Evolutionary conservation across 768 basidiomycete genomes (phyloP).

Genomic region (Dendrothele bispora): DNA sequence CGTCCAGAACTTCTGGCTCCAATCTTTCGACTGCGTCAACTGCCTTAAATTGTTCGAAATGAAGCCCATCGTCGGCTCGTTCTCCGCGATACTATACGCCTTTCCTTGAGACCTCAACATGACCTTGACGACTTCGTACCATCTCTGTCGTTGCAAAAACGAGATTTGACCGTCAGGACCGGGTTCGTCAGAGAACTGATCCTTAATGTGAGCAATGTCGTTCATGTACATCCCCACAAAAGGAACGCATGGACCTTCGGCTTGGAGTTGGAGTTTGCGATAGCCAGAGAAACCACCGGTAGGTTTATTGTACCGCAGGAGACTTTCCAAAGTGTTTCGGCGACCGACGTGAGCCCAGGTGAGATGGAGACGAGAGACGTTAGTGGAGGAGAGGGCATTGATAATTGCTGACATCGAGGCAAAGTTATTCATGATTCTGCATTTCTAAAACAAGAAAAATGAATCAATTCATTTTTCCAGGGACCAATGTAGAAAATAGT

Average conservation of each 20-base stretch:
- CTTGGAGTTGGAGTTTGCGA: constrained; percentile 45
- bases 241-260: constrained; percentile 65
- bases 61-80: constrained; percentile 44
- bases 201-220: constrained; percentile 56
- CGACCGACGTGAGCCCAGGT: constrained; percentile 68
- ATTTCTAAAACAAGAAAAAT: constrained; percentile 50
- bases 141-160: constrained; percentile 56
- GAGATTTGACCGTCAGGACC: constrained; percentile 42
- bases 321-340: constrained; percentile 47
- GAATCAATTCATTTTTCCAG: too few relatives aligned
- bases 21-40: constrained; percentile 32
- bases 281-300: constrained; percentile 57
- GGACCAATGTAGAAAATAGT: background rate
- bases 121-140: constrained; percentile 51
- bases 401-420: constrained; percentile 68
- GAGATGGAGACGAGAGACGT: constrained; percentile 54
- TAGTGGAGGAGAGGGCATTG: constrained; percentile 59
- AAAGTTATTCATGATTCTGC: constrained; percentile 61
- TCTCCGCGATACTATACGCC: constrained; percentile 48
- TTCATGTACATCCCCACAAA: constrained; percentile 64
- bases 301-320: constrained; percentile 60
- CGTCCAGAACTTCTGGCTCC: constrained; percentile 51
- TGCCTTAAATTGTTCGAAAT: constrained; percentile 44
- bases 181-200: constrained; percentile 48
- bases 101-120: constrained; percentile 60